These are phyloP conservation scores for Colletotrichum melonis DNA, from an alignment of 2,329 filamentous ascomycete genomes.

Conservation along the genomic window DNA sequence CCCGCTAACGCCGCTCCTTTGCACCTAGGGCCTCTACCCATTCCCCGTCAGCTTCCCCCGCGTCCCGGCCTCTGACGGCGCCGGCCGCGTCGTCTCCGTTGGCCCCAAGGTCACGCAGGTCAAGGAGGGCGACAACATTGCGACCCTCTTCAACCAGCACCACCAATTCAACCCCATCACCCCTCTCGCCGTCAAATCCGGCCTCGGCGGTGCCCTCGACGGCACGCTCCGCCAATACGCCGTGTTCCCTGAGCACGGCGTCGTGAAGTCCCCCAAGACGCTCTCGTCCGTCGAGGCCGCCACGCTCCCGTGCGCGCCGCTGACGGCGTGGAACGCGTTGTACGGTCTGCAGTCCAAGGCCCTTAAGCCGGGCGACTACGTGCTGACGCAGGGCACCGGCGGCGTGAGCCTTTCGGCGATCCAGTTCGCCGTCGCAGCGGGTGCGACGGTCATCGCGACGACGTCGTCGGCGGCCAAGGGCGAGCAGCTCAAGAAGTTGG, in stretches of 20 bases:
- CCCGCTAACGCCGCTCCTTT: constrained; percentile 9
- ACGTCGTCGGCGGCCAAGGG: constrained; percentile 59
- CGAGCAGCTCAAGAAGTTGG: constrained; percentile 55
- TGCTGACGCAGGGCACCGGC: constrained; percentile 78
- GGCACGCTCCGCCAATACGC: constrained; percentile 76
- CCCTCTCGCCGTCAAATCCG: constrained; percentile 54
- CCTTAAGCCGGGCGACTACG: constrained; percentile 65
- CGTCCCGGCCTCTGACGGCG: constrained; percentile 63
- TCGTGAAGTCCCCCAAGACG: constrained; percentile 71
- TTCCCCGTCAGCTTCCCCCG: constrained; percentile 56
- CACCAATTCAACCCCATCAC: constrained; percentile 59
- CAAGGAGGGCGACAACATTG: constrained; percentile 64
- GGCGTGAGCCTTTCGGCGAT: constrained; percentile 75
- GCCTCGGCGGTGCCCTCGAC: constrained; percentile 75
- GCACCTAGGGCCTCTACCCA: constrained; percentile 55
- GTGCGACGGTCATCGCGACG: constrained; percentile 61
- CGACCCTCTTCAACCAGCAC: constrained; percentile 71
- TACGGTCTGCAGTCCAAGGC: constrained; percentile 62
- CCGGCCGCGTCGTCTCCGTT: constrained; percentile 64
- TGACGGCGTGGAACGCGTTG: constrained; percentile 76
- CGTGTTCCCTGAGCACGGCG: constrained; percentile 74
- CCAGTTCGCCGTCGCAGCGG: constrained; percentile 65
- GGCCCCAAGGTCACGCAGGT: constrained; percentile 61
- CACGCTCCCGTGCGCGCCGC: constrained; percentile 69
- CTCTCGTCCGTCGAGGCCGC: constrained; percentile 65